Percentiles rank a stretch among this genome's conserved stretches.
phyloP scores from a whole-genome alignment of 2,329 filamentous ascomycete species.

The Penicillium nordicum region DNA sequence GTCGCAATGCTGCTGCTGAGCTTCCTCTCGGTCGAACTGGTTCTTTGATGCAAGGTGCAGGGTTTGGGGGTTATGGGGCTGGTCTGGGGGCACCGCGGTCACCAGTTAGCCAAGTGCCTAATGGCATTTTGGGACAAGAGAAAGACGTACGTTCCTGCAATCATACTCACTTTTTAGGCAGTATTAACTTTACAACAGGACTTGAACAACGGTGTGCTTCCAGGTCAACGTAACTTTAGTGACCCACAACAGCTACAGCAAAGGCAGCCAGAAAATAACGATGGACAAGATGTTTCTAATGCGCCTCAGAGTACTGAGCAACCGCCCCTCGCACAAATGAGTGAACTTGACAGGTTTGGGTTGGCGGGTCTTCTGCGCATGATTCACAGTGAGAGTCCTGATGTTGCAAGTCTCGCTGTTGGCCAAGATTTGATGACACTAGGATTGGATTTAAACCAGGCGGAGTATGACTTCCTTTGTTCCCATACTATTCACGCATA shows the following conservation, averaged over 20 bases:
- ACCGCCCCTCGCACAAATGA: slow-evolving; percentile 54
- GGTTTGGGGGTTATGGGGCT: slow-evolving; percentile 40
- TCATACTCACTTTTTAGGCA: not conserved
- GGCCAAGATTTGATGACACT: slow-evolving; percentile 63
- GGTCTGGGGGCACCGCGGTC: slow-evolving; percentile 42
- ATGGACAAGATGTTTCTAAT: slow-evolving; percentile 35
- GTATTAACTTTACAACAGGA: slow-evolving; percentile 32
- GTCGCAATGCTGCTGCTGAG: slow-evolving; percentile 51
- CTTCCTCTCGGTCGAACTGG: slow-evolving; percentile 49
- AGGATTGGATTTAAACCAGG: slow-evolving; percentile 61
- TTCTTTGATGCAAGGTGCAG: slow-evolving; percentile 51
- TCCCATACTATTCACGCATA: not conserved
- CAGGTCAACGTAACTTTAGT: slow-evolving; percentile 33
- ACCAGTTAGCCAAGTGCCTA: slow-evolving; percentile 42
- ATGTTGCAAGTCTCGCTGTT: slow-evolving; percentile 53
- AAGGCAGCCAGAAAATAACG: slow-evolving; percentile 35
- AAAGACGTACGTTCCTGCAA: slow-evolving; percentile 32
- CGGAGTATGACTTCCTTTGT: slow-evolving; percentile 48
- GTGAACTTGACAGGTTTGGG: slow-evolving; percentile 58
- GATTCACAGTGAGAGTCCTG: slow-evolving; percentile 54
- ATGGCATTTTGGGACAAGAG: slow-evolving; percentile 43
- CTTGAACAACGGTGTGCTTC: slow-evolving; percentile 32
- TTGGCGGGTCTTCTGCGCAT: slow-evolving; percentile 58
- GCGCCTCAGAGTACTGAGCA: slow-evolving; percentile 37
- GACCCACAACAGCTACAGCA: slow-evolving; percentile 35